Evolutionary conservation across 352 stramenopile species (phyloP), one percentile per base, ranked within the genome.

Genomic region (Pelagophyceae sp.): DNA sequence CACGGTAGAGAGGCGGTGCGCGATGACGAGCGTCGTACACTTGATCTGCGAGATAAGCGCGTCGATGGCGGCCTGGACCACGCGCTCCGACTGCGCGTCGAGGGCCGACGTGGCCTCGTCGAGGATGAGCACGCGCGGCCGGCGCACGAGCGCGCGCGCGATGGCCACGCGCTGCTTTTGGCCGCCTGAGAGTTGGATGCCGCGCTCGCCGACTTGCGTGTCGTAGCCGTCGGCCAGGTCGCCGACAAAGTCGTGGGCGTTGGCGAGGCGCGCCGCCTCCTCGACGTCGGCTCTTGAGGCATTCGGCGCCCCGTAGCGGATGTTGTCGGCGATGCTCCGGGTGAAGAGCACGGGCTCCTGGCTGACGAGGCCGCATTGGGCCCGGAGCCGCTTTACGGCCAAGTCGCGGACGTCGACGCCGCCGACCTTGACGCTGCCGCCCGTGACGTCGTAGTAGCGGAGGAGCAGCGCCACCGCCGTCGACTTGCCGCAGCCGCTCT

Each of bases 111-210:
- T 84, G 27, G 80, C 80, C 69, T 87, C 82, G 67, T 87, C 82
- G 11, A 86, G 72, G 31, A 91, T 65, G 23, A 91, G 74, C 0
- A 90, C 51, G 71, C 80, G 79, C 1, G 82, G 92, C 72, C 95
- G 92, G 69, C 91, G 91, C 63, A 98, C 81, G 60, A 98, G 85
- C 0, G 92, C 93, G 38, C 94, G 85, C 17, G 93, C 93, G 75
- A 98, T 97, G 6, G 91, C 91, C 78, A 98, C 92, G 23, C 94
- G 77, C 78, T 97, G 92, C 78, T 92, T 93, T 80, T 96, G 91
- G 11, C 91, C 92, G 29, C 92, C 92, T 23, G 80, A 90, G 1
- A 96, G 79, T 64, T 92, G 85, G 0, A 79, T 78, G 11, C 86
- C 86, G 11, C 78, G 72, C 32, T 87, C 84, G 32, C 86, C 87